Evolutionary conservation across 805 yeast species (phyloP).

Genomic region (Metschnikowia continentalis): DNA sequence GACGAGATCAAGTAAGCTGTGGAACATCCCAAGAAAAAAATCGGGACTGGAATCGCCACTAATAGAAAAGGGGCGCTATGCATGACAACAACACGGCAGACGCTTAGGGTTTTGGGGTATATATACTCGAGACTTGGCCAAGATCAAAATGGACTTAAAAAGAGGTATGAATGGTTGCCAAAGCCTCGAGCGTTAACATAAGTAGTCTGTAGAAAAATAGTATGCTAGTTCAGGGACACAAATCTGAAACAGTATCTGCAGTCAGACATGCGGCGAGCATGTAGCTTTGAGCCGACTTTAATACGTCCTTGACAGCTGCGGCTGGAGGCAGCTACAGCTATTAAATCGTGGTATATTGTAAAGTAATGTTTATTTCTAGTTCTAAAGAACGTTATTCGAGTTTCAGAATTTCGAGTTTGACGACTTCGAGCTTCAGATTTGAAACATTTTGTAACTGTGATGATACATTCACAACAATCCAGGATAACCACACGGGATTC

Average conservation of each 20-base stretch:
- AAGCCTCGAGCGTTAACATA: not conserved
- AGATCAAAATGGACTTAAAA: not conserved
- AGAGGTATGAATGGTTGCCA: not conserved
- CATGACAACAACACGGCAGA: conserved; percentile 2
- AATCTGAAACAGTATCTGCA: conserved; percentile 4
- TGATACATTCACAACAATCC: not conserved
- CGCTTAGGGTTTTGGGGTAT: not conserved
- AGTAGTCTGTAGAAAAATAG: not conserved
- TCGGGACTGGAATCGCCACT: conserved; percentile 5
- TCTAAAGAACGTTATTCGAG: not conserved
- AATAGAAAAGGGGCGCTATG: conserved; percentile 1
- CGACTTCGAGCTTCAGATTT: too few relatives aligned
- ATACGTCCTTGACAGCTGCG: not conserved
- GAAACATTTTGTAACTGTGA: not conserved
- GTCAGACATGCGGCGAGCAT: not conserved
- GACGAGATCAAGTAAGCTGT: not conserved
- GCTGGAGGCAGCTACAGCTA: not conserved
- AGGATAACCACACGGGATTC: not conserved
- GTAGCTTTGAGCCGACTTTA: not conserved
- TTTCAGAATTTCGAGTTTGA: too few relatives aligned
- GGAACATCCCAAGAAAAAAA: not conserved
- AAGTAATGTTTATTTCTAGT: not conserved
- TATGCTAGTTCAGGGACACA: conserved; percentile 2
- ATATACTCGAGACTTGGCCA: not conserved
- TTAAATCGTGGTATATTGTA: not conserved